Conservation (phyloP, 164 flowering plant genomes). For the Nelumbo lutea region DNA sequence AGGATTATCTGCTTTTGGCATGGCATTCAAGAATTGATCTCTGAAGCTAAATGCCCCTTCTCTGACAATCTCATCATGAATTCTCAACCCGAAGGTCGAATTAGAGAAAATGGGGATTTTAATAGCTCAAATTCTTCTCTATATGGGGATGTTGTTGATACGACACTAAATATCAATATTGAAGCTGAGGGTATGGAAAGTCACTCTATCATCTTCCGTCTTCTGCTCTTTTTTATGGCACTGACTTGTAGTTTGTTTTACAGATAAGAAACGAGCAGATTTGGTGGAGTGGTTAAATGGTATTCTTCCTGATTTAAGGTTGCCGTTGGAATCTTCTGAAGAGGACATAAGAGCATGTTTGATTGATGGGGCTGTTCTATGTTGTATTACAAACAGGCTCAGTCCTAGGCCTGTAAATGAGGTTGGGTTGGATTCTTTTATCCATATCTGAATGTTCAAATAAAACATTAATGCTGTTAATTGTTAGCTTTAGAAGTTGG, state of each 20-base stretch:
- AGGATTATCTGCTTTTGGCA: background rate
- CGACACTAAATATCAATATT: background rate
- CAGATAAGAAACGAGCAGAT: constrained; percentile 37
- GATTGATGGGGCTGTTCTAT: constrained; percentile 58
- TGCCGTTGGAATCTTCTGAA: constrained; percentile 60
- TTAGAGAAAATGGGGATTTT: background rate
- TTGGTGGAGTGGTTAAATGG: constrained; percentile 68
- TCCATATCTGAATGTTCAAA: background rate
- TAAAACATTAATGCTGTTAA: background rate
- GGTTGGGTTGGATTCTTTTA: constrained; percentile 45
- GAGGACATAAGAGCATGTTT: constrained; percentile 62
- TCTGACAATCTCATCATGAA: constrained; percentile 9
- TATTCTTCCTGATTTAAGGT: constrained; percentile 38
- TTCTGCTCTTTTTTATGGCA: background rate
- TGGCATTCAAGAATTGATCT: background rate
- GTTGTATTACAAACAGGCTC: constrained; percentile 47
- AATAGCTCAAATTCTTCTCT: background rate
- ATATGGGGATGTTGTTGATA: constrained; percentile 1
- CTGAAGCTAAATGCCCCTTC: background rate
- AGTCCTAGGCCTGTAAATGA: constrained; percentile 43
- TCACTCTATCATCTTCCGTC: background rate
- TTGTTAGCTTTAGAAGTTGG: background rate
- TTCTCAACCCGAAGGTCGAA: background rate
- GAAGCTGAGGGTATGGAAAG: constrained; percentile 13
- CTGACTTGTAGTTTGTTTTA: constrained; percentile 8